Conservation (phyloP, 345 rosid species). For the Raphanus sativus region DNA sequence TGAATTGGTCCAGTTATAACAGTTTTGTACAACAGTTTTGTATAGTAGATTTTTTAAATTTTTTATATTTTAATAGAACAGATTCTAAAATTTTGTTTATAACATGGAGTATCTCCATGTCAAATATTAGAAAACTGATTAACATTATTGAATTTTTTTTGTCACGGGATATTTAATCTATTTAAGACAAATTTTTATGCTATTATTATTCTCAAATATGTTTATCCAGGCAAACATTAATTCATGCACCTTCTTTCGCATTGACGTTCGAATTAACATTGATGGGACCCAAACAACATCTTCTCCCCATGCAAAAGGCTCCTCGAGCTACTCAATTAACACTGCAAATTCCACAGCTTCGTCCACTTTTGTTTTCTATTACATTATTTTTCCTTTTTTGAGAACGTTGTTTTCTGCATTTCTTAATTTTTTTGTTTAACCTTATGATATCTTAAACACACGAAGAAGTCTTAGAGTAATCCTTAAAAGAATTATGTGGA, state of each 20-base stretch:
- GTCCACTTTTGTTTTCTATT: neutral
- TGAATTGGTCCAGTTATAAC: neutral
- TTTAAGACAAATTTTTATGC: neutral
- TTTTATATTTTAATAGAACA: too few species aligned
- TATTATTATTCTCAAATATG: neutral
- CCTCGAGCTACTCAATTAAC: conserved; percentile 44
- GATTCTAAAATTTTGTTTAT: too few species aligned
- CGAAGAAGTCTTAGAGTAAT: too few species aligned
- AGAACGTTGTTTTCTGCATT: neutral
- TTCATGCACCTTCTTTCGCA: conserved; percentile 6
- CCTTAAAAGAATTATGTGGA: too few species aligned
- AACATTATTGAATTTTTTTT: neutral
- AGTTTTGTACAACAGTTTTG: too few species aligned
- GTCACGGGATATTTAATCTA: neutral
- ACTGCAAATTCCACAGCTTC: conserved; percentile 21
- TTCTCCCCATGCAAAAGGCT: conserved; percentile 35
- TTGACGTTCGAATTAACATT: conserved; percentile 33
- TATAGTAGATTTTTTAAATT: too few species aligned
- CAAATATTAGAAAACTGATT: conserved; percentile 10
- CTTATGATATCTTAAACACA: too few species aligned
- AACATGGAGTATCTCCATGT: neutral
- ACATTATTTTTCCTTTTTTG: neutral
- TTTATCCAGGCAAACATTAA: neutral
- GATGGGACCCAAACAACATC: conserved; percentile 28
- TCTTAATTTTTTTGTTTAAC: too few species aligned